phyloP scores from a whole-genome alignment of 495 filamentous ascomycete species.

The Aspergillus bertholletiae region DNA sequence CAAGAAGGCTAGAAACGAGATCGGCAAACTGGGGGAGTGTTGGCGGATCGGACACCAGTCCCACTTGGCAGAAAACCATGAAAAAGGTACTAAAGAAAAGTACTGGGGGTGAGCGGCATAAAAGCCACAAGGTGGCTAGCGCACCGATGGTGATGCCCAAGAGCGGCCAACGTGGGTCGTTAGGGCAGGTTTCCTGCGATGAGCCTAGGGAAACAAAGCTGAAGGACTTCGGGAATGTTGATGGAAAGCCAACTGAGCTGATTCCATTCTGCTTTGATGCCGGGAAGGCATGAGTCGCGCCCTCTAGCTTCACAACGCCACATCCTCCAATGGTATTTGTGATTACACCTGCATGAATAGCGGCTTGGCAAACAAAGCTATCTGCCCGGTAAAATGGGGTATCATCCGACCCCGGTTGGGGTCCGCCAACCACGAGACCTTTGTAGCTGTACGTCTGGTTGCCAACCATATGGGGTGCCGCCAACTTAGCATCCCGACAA shows the following conservation, averaged over 20 bases:
- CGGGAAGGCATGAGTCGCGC: slow-evolving; percentile 60
- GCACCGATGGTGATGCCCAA: slow-evolving; percentile 71
- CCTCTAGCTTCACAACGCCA: slow-evolving; percentile 66
- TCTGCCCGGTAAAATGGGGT: slow-evolving; percentile 68
- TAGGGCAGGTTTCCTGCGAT: slow-evolving; percentile 37
- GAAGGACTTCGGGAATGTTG: slow-evolving; percentile 73
- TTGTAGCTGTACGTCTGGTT: slow-evolving; percentile 66
- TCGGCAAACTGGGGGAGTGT: slow-evolving; percentile 47
- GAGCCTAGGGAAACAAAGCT: slow-evolving; percentile 53
- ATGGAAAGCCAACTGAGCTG: slow-evolving; percentile 63
- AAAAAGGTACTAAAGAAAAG: slow-evolving; percentile 72
- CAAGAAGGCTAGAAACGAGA: slow-evolving; percentile 66
- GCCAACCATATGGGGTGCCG: slow-evolving; percentile 73
- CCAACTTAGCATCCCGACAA: slow-evolving; percentile 60
- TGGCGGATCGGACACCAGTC: slow-evolving; percentile 74
- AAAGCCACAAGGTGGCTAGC: slow-evolving; percentile 61
- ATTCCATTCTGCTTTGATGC: slow-evolving; percentile 61
- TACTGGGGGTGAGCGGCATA: slow-evolving; percentile 62
- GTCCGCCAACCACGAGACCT: slow-evolving; percentile 72
- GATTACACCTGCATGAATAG: slow-evolving; percentile 74
- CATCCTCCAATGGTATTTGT: slow-evolving; percentile 69
- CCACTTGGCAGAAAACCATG: slow-evolving; percentile 74
- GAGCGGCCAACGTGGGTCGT: slow-evolving; percentile 69
- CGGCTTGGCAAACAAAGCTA: slow-evolving; percentile 77
- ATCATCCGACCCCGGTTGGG: slow-evolving; percentile 38